A percentile compares a stretch with the other conserved stretches of the same genome.
phyloP scores from a whole-genome alignment of 2,329 filamentous ascomycete species.

The Fusarium dlaminii region DNA sequence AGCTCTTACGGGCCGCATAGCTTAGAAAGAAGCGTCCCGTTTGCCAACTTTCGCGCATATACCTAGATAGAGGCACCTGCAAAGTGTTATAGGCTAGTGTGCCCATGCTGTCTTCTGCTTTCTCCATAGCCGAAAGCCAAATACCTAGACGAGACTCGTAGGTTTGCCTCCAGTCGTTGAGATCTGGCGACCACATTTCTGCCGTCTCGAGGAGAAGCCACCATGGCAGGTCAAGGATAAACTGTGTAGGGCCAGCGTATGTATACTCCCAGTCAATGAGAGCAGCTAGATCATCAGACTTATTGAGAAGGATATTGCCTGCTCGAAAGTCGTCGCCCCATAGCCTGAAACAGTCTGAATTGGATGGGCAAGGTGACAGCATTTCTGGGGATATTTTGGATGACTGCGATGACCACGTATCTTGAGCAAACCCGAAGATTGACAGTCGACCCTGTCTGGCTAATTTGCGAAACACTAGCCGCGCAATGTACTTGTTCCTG shows the following conservation, averaged over 20 bases:
- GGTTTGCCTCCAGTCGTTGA: neutral
- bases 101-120: neutral
- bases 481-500: slow-evolving; percentile 54
- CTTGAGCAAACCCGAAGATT: slow-evolving; percentile 39
- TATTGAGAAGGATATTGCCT: neutral
- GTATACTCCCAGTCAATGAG: neutral
- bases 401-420: slow-evolving; percentile 3
- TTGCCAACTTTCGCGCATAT: slow-evolving; percentile 45
- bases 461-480: slow-evolving; percentile 51
- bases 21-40: neutral
- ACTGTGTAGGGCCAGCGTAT: neutral
- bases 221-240: neutral
- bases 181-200: neutral
- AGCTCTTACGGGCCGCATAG: neutral
- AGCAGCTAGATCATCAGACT: neutral
- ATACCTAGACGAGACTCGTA: neutral
- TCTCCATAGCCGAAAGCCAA: neutral
- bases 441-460: slow-evolving; percentile 40
- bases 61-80: slow-evolving; percentile 38
- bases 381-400: neutral
- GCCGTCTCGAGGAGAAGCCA: neutral
- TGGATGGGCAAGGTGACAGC: slow-evolving; percentile 27
- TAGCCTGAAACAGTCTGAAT: slow-evolving; percentile 40
- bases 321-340: slow-evolving; percentile 49
- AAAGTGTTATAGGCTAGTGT: neutral